These are phyloP conservation scores for Fonsecaea nubica DNA, from an alignment of 2,329 filamentous ascomycete species.

Conservation along the genomic window DNA sequence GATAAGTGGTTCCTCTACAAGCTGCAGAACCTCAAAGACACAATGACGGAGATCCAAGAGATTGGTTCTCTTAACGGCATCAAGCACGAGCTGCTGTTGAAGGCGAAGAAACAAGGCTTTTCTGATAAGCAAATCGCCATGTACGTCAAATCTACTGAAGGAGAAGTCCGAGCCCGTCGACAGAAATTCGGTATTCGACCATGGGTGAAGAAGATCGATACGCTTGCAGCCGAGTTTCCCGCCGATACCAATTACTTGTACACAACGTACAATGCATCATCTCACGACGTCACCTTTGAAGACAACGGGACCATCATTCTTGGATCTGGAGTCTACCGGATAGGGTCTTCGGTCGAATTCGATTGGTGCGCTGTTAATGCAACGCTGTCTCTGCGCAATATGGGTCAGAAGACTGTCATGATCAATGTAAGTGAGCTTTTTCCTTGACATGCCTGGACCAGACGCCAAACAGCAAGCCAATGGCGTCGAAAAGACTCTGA, in stretches of 20 bases:
- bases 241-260: constrained; percentile 95
- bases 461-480: too few relatives aligned
- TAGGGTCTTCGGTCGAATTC: constrained; percentile 96
- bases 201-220: constrained; percentile 99
- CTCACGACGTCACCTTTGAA: constrained; percentile 91
- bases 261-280: constrained; percentile 95
- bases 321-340: constrained; percentile 95
- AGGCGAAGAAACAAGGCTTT: constrained; percentile 97
- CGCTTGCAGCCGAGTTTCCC: constrained; percentile 93
- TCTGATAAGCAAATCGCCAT: constrained; percentile 93
- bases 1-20: constrained; percentile 99
- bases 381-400: constrained; percentile 78
- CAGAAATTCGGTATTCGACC: constrained; percentile 87
- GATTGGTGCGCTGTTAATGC: constrained; percentile 98
- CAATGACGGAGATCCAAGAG: constrained; percentile 81
- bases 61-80: constrained; percentile 82
- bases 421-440: constrained; percentile 70
- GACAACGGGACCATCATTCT: constrained; percentile 89
- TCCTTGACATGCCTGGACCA: neutral
- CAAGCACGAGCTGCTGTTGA: constrained; percentile 85
- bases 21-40: constrained; percentile 95
- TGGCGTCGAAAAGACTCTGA: too few relatives aligned
- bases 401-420: constrained; percentile 98
- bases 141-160: constrained; percentile 83
- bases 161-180: constrained; percentile 84